A percentile compares a stretch with the other conserved stretches of the same genome.
Evolutionary conservation across 495 filamentous ascomycete genomes (phyloP).

Genomic region (Penicillium psychrofluorescens): DNA sequence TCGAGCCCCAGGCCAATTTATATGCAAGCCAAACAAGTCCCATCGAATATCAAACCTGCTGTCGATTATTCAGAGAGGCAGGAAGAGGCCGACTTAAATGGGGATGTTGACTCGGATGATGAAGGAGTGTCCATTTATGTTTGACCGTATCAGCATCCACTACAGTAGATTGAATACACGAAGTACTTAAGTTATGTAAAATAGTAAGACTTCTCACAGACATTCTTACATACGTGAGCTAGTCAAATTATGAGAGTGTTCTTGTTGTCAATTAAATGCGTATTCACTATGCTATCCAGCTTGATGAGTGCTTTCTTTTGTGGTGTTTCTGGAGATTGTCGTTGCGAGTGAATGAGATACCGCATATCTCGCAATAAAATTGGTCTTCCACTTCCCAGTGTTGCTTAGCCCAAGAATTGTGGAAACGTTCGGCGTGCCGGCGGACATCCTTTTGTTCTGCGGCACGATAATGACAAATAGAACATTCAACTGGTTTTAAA

Average conservation of each 20-base stretch:
- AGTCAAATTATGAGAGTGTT: too few species aligned
- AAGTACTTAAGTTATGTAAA: too few species aligned
- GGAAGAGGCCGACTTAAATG: background rate
- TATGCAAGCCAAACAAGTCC: too few species aligned
- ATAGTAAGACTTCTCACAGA: too few species aligned
- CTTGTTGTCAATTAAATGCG: background rate
- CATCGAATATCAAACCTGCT: too few species aligned
- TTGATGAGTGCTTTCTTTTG: background rate
- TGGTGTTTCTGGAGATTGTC: background rate
- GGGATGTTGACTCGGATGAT: conserved; percentile 1
- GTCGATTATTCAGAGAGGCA: too few species aligned
- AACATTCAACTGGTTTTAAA: background rate
- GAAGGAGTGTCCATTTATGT: background rate
- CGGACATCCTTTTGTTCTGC: background rate
- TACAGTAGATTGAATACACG: too few species aligned
- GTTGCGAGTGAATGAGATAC: background rate
- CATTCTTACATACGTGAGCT: too few species aligned
- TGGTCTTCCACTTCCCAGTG: background rate
- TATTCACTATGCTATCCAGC: background rate
- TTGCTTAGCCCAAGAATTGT: background rate
- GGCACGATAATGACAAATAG: background rate
- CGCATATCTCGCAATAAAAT: background rate
- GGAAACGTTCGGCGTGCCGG: background rate
- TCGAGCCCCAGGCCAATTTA: too few species aligned
- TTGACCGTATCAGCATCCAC: too few species aligned